phyloP scores from a whole-genome alignment of 129 eudicot genomes.

The Lactuca saligna region DNA sequence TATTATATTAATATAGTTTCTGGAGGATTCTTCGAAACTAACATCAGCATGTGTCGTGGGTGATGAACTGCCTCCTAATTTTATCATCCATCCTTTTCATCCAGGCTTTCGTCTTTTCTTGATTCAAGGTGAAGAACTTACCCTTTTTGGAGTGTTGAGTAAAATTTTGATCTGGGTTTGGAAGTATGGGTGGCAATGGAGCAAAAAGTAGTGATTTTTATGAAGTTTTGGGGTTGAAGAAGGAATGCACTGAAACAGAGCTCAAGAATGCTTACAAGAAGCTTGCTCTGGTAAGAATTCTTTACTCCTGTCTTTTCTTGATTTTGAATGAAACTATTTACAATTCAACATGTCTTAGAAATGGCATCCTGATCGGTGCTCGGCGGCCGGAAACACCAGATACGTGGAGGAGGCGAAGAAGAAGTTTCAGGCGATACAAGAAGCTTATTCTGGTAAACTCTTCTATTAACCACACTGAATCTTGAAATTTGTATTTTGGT shows the following conservation, averaged over 20 bases:
- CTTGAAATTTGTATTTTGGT: not conserved
- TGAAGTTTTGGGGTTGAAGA: slow-evolving; percentile 66
- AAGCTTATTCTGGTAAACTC: slow-evolving; percentile 84
- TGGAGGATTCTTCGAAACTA: slow-evolving; percentile 17
- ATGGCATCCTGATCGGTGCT: slow-evolving; percentile 98
- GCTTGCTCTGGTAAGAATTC: slow-evolving; percentile 72
- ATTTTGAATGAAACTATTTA: not conserved
- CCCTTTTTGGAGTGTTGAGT: not conserved
- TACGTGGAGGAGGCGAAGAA: slow-evolving; percentile 73
- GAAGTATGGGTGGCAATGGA: slow-evolving; percentile 47
- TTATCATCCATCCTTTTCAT: slow-evolving; percentile 6
- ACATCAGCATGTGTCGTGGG: slow-evolving; percentile 25
- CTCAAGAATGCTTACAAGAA: slow-evolving; percentile 84
- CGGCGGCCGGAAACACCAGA: slow-evolving; percentile 58
- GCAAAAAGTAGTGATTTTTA: slow-evolving; percentile 52
- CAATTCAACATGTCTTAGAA: slow-evolving; percentile 35
- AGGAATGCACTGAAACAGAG: slow-evolving; percentile 68
- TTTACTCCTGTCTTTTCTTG: not conserved
- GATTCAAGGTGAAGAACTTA: not conserved
- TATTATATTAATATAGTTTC: slow-evolving; percentile 22
- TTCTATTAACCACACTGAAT: not conserved
- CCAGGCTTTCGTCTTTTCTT: not conserved
- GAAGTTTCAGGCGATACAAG: slow-evolving; percentile 85
- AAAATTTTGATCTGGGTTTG: slow-evolving; percentile 16
- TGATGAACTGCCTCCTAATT: not conserved